Evolutionary conservation across 2,329 filamentous ascomycete genomes (phyloP).

Genomic region (Pseudopyricularia javanii): DNA sequence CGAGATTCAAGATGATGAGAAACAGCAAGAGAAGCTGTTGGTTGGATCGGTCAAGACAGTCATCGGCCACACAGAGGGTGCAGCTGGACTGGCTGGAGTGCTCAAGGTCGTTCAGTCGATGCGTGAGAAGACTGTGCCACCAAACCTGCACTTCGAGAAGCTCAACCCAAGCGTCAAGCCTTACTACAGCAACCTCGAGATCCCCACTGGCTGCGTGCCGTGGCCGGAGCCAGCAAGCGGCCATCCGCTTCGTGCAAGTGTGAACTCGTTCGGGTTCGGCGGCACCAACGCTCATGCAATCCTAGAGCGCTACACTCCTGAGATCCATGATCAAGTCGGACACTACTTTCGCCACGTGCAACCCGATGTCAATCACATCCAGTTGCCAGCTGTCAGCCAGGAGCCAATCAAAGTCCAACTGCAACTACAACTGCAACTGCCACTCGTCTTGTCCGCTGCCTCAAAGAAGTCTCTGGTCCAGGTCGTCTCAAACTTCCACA

Average conservation of each 20-base stretch:
- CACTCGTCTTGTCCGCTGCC: slow-evolving; percentile 24
- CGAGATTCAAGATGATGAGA: neutral
- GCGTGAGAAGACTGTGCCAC: slow-evolving; percentile 23
- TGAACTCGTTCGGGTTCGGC: slow-evolving; percentile 33
- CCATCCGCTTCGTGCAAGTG: slow-evolving; percentile 25
- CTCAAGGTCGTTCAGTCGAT: slow-evolving; percentile 30
- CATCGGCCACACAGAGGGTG: slow-evolving; percentile 36
- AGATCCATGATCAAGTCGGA: slow-evolving; percentile 14
- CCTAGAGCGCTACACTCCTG: slow-evolving; percentile 23
- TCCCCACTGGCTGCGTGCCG: slow-evolving; percentile 17
- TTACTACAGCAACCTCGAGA: slow-evolving; percentile 18
- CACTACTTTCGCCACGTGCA: neutral
- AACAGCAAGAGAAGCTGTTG: slow-evolving; percentile 12
- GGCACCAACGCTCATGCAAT: slow-evolving; percentile 31
- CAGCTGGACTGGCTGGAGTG: slow-evolving; percentile 34
- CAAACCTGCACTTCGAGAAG: slow-evolving; percentile 27
- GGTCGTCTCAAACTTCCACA: slow-evolving; percentile 13
- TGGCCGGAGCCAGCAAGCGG: slow-evolving; percentile 21
- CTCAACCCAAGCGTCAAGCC: slow-evolving; percentile 27
- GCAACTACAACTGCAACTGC: slow-evolving; percentile 20
- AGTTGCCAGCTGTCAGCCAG: neutral
- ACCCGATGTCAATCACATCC: neutral
- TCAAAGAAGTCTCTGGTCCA: slow-evolving; percentile 19
- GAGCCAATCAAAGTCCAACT: slow-evolving; percentile 4
- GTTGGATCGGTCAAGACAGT: slow-evolving; percentile 31